Base-by-base conservation (phyloP, 192 early-diverging fungal genomes). In the Jimgerdemannia lactiflua region DNA sequence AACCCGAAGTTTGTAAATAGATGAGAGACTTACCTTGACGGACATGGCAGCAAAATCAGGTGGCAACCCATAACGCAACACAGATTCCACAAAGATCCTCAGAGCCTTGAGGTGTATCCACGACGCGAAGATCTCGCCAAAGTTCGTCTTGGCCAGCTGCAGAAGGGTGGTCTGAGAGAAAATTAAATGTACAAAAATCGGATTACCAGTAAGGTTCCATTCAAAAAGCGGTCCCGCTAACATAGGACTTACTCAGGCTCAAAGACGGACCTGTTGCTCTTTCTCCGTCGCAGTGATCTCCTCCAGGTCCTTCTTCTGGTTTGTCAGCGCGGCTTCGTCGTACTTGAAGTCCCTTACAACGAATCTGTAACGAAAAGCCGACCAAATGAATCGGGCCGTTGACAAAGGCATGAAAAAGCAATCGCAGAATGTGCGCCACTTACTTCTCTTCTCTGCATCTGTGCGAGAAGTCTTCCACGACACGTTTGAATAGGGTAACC, bases 41-140 rank as follows among this genome's bases (percentile, higher is more conserved):
- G 92, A 74, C 69, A 92, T 89, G 6, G 91, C 83, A 73, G 91
- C 79, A 76, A 99, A 99, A 79, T 99, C 94, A 43, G 97, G 96
- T 14, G 98, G 97, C 17, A 99, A 87, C 29, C 98, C 98, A 79
- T 99, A 98, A 69, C 98, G 96, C 75, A 99, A 82, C 4, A 99
- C 89, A 18, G 94, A 97, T 80, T 99, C 98, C 29, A 99, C 96
- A 88, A 96, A 99, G 19, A 98, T 91, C 6, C 97, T 89, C 44
- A 99, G 82, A 2, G 93, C 93, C 86, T 99, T 99, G 73, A 98
- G 80, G 77, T 99, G 98, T 54, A 98, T 86, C 94, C 95, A 99
- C 54, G 93, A 93, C 6, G 92, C 79, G 76, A 96, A 95, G 0
- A 94, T 91, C 80, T 99, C 98, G 42, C 96, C 91, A 83, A 99